phyloP scores from a whole-genome alignment of 495 filamentous ascomycete genomes.

The Tuber melanosporum region DNA sequence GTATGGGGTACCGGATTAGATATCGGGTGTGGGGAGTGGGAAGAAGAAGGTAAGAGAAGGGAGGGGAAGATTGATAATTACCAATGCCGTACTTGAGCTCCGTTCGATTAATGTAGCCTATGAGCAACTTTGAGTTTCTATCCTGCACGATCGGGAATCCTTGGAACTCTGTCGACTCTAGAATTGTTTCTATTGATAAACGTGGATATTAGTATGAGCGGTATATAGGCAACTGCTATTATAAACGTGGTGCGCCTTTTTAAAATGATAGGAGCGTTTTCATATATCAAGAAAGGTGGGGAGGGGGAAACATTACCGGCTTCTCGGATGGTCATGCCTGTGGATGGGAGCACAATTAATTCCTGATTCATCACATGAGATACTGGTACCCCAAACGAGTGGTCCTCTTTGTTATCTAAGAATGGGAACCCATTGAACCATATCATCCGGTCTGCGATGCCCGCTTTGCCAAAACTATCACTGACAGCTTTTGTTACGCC shows the following conservation, averaged over 20 bases:
- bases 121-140: slow-evolving; percentile 58
- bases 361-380: slow-evolving; percentile 85
- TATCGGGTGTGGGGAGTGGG: not conserved
- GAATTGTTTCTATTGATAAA: slow-evolving; percentile 53
- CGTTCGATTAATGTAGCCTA: slow-evolving; percentile 92
- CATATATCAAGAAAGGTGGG: not conserved
- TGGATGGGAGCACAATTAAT: slow-evolving; percentile 64
- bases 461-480: slow-evolving; percentile 78
- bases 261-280: not conserved
- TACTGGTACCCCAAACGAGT: slow-evolving; percentile 92
- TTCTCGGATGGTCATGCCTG: slow-evolving; percentile 65
- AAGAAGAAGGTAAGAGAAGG: slow-evolving; percentile 26
- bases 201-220: not conserved
- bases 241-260: slow-evolving; percentile 1
- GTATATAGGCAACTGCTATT: not conserved
- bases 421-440: slow-evolving; percentile 99
- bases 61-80: slow-evolving; percentile 6
- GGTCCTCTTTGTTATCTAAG: slow-evolving; percentile 96
- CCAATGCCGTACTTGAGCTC: slow-evolving; percentile 87
- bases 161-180: slow-evolving; percentile 77
- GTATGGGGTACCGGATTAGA: not conserved
- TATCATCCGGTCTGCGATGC: slow-evolving; percentile 97
- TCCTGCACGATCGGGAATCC: slow-evolving; percentile 92
- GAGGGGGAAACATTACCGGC: slow-evolving; percentile 44
- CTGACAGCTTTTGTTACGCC: slow-evolving; percentile 93